Conservation (phyloP, 208 protist species). For the Wallacemonas collosoma region DNA sequence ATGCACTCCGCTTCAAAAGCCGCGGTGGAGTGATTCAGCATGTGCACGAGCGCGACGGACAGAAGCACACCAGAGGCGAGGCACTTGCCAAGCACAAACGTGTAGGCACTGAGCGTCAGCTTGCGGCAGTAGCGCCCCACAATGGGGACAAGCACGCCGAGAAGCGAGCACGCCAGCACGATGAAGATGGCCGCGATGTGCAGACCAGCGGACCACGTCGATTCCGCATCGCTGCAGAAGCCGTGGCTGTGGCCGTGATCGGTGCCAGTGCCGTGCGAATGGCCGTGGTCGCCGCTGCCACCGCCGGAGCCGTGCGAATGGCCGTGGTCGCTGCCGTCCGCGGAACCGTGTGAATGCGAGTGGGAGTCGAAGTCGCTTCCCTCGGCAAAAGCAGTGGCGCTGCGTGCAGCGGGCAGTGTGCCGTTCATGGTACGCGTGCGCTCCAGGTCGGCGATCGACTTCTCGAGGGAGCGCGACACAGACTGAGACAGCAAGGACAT, state of each 20-base stretch:
- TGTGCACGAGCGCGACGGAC: slow-evolving; percentile 57
- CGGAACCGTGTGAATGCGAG: neutral
- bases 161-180: slow-evolving; percentile 47
- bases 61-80: slow-evolving; percentile 56
- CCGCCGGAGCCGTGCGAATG: neutral
- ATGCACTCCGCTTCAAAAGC: slow-evolving; percentile 36
- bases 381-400: neutral
- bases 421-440: neutral
- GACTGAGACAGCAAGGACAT: slow-evolving; percentile 8
- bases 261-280: neutral
- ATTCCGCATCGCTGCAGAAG: slow-evolving; percentile 1
- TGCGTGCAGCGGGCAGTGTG: neutral
- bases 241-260: slow-evolving; percentile 8
- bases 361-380: neutral
- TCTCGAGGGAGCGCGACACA: slow-evolving; percentile 1
- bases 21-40: slow-evolving; percentile 30
- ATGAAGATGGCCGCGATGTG: slow-evolving; percentile 73
- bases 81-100: slow-evolving; percentile 56
- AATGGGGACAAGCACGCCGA: slow-evolving; percentile 59
- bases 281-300: neutral
- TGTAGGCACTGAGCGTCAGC: slow-evolving; percentile 38
- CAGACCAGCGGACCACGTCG: slow-evolving; percentile 41
- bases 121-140: slow-evolving; percentile 42
- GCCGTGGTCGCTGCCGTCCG: neutral
- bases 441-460: slow-evolving; percentile 1